Conservation (phyloP, 495 filamentous ascomycete species). For the Tuber borchii region DNA sequence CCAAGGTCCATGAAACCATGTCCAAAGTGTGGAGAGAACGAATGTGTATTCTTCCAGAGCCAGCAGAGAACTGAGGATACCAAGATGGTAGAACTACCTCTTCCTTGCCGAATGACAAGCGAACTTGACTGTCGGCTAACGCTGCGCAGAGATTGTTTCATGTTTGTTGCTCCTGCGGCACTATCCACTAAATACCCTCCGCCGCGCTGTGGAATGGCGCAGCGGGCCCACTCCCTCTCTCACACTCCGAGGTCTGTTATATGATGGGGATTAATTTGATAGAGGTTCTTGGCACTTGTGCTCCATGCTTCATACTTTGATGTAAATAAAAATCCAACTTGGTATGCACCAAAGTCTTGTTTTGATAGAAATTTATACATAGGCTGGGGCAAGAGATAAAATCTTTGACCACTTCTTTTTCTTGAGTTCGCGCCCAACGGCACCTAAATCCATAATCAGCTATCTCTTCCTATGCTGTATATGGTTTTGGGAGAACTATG, state of each 20-base stretch:
- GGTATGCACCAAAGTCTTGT: neutral
- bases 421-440: slow-evolving; percentile 79
- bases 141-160: slow-evolving; percentile 82
- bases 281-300: slow-evolving; percentile 4
- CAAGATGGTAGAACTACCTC: slow-evolving; percentile 72
- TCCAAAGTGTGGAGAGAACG: slow-evolving; percentile 71
- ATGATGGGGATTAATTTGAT: slow-evolving; percentile 9
- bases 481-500: slow-evolving; percentile 20
- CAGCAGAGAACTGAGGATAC: slow-evolving; percentile 94
- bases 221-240: slow-evolving; percentile 14
- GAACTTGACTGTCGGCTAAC: slow-evolving; percentile 8
- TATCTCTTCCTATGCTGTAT: neutral
- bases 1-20: slow-evolving; percentile 77
- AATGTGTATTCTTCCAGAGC: slow-evolving; percentile 96
- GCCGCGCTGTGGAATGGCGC: neutral
- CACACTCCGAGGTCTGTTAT: neutral
- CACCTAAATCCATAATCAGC: slow-evolving; percentile 48
- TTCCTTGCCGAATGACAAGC: neutral
- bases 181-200: slow-evolving; percentile 61
- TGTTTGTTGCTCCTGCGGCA: slow-evolving; percentile 86
- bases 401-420: slow-evolving; percentile 96
- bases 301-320: slow-evolving; percentile 5
- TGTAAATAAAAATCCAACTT: slow-evolving; percentile 9
- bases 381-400: slow-evolving; percentile 86
- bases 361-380: slow-evolving; percentile 54